Evolutionary conservation across 1,284 basidiomycete genomes (phyloP), one percentile per base, ranked within the genome.

Genomic region (Cryptococcus floricola): DNA sequence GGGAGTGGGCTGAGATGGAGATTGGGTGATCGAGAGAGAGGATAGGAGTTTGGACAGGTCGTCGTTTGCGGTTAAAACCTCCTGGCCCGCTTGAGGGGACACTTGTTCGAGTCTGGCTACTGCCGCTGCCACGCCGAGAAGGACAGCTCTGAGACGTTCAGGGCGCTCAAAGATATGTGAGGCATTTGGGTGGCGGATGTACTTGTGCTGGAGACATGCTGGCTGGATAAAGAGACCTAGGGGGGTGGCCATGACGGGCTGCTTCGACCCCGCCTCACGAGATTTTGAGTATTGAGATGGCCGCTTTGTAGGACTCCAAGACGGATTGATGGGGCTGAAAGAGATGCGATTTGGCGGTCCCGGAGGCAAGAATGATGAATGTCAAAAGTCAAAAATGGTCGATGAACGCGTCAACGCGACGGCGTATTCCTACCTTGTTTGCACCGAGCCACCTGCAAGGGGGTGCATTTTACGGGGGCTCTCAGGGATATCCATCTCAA

Each of bases 141-240:
- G 84, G 46, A 94, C 84, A 0, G 91, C 91, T 46, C 86, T 82
- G 14, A 96, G 77, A n/a, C 92, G 84, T 73, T 94, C 88, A 0
- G 91, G 92, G n/a, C 89, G 82, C 71, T 96, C 92, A 19, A 92
- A 84, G 56, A 94, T 86, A 53, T 81, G 79, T 0, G 87, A 88
- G 1, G 81, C 80, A 65, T 90, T 85, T 53, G 82, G 78, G 13
- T 85, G 85, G 16, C 91, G 85, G 56, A 91, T 89, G 69, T 85
- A 94, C 50, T 81, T 82, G 73, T 96, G 92, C 53, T 73, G 65
- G 3, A 72, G 61, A 52, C 77, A 78, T 39, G 73, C 73, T 14
- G 77, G 77, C 57, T 78, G 77, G 52, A 78, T 69, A 65, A 74
- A 72, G n/a, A 79, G 66, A 8, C 69, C 75, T 6, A 77, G 63